Evolutionary conservation across 257 asterid genomes (phyloP).

Genomic region (Verbascum thapsus): DNA sequence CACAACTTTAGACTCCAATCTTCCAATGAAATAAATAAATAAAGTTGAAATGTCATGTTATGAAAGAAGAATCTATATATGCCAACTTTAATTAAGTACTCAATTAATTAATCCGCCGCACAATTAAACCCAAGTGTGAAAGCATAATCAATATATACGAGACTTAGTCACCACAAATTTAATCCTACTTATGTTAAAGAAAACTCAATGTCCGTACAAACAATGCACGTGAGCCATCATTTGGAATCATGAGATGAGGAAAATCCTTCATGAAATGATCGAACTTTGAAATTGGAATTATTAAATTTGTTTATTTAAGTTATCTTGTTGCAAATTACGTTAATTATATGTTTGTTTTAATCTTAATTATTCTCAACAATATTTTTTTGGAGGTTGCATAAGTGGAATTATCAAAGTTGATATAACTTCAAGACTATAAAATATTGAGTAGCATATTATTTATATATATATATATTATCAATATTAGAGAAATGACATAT

Average conservation of each 20-base stretch:
- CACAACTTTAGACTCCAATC: slow-evolving; percentile 35
- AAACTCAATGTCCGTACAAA: slow-evolving; percentile 31
- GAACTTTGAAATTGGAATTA: background rate
- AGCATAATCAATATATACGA: slow-evolving; percentile 28
- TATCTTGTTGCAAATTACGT: too few relatives aligned
- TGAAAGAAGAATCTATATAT: slow-evolving; percentile 38
- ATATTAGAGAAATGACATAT: too few relatives aligned
- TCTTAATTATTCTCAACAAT: too few relatives aligned
- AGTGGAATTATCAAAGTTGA: too few relatives aligned
- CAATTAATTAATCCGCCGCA: slow-evolving; percentile 28
- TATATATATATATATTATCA: too few relatives aligned
- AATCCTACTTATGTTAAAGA: background rate
- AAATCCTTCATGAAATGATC: background rate
- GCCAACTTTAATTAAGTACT: slow-evolving; percentile 30
- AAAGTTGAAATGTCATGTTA: slow-evolving; percentile 29
- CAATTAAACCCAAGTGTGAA: slow-evolving; percentile 31
- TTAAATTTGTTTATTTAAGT: too few relatives aligned
- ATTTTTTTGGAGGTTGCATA: too few relatives aligned
- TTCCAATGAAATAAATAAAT: slow-evolving; percentile 14
- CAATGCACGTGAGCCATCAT: slow-evolving; percentile 34
- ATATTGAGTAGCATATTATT: too few relatives aligned
- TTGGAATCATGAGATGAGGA: background rate
- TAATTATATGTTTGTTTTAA: too few relatives aligned
- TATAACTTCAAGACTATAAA: too few relatives aligned
- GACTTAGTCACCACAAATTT: slow-evolving; percentile 6